phyloP scores from a whole-genome alignment of 1,284 basidiomycete genomes.

The Fistulina hepatica region DNA sequence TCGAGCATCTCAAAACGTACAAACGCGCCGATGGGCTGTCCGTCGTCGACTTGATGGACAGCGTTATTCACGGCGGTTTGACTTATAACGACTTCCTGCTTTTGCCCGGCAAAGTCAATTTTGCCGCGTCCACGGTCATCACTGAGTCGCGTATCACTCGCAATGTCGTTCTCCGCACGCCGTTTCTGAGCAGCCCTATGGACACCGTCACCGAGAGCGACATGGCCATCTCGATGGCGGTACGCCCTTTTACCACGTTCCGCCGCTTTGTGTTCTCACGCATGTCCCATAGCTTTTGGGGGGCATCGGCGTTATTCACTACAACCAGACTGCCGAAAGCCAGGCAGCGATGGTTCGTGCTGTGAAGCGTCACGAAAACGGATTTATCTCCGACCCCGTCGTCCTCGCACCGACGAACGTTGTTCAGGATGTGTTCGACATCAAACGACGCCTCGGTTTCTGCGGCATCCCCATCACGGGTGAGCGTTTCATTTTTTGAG shows the following conservation, averaged over 20 bases:
- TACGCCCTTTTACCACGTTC: constrained; percentile 29
- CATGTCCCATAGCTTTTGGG: constrained; percentile 62
- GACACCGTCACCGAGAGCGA: constrained; percentile 97
- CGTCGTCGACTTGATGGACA: constrained; percentile 85
- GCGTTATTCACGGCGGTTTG: constrained; percentile 79
- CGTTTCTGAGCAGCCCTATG: constrained; percentile 98
- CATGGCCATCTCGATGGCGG: constrained; percentile 95
- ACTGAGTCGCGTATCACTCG: constrained; percentile 85
- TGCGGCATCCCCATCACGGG: constrained; percentile 98
- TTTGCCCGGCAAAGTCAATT: constrained; percentile 95
- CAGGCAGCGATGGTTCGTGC: constrained; percentile 97
- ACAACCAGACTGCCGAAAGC: constrained; percentile 82
- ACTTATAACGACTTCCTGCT: constrained; percentile 95
- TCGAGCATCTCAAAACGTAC: constrained; percentile 71
- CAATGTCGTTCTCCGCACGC: constrained; percentile 90
- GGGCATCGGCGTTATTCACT: constrained; percentile 97
- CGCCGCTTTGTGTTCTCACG: constrained; percentile 13
- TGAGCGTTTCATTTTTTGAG: constrained; percentile 29
- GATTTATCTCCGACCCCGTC: constrained; percentile 94
- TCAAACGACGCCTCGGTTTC: constrained; percentile 90
- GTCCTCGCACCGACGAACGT: constrained; percentile 70
- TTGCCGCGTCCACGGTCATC: constrained; percentile 72
- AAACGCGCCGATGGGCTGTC: constrained; percentile 76
- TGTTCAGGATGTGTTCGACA: constrained; percentile 87
- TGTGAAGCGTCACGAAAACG: constrained; percentile 98